Evolutionary conservation across 2,329 filamentous ascomycete species (phyloP), one percentile per base, ranked within the genome.

Genomic region (Camillea tinctor): DNA sequence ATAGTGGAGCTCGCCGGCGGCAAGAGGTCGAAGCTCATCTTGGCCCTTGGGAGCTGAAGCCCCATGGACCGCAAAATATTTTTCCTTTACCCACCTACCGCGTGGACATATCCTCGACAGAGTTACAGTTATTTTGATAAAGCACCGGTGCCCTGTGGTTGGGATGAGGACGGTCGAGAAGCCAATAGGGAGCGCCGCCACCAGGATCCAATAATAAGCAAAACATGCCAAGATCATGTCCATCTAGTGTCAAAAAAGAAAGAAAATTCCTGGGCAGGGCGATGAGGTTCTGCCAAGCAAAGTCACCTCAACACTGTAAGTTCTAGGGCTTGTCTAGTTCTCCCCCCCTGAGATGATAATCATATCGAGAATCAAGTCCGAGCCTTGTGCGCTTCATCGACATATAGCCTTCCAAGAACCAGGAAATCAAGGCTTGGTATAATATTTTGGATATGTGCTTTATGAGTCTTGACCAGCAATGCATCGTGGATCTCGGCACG

Each of bases 181-280:
- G 17, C 36, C 36, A 44, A 44, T 44, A 44, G 36, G 36, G 36
- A 30, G 36, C 36, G 36, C 15, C 17, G 49, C 21, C 55, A 55
- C 60, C 23, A 53, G 63, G 61, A 56, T 36, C 57, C 54, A 59
- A 54, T 50, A 36, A n/a, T 52, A 62, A 59, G 63, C 61, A 61
- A 64, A 65, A 65, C 64, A 36, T 60, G 64, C 64, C 64, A 65
- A 65, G 64, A 23, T 62, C 36, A 56, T 44, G 55, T 56, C 54
- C 15, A 48, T 48, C 15, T 53, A 13, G 51, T 53, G 51, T n/a
- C n/a, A n/a, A n/a, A n/a, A n/a, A 19, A 53, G 51, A 30, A 9
- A 53, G 23, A 53, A n/a, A 54, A n/a, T n/a, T n/a, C 21, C 36
- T 11, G 52, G 52, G 3, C 21, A 23, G 52, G 36, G 20, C 9